These are phyloP conservation scores for Aspergillus steynii DNA, from an alignment of 495 filamentous ascomycete genomes.

Conservation along the genomic window DNA sequence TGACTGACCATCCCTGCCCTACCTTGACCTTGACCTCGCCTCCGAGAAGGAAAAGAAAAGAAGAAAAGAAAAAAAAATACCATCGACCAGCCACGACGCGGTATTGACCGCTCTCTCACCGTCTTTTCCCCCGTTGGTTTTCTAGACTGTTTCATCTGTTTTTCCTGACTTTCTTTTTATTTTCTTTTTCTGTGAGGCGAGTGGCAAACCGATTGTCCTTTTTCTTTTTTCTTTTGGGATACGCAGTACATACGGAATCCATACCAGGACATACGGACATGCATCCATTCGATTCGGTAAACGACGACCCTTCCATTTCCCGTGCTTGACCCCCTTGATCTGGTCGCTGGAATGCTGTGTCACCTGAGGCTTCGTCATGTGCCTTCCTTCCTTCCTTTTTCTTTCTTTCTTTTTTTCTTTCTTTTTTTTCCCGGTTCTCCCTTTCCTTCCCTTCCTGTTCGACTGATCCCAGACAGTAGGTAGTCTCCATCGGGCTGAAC, in stretches of 20 bases:
- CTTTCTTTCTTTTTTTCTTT: neutral
- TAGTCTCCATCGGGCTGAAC: neutral
- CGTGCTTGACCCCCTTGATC: neutral
- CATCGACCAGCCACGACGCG: neutral
- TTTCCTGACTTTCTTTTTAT: neutral
- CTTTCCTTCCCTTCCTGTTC: neutral
- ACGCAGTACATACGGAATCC: neutral
- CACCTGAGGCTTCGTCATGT: neutral
- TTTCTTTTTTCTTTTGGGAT: neutral
- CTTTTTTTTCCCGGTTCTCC: neutral
- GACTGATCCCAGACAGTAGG: neutral
- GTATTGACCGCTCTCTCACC: slow-evolving; percentile 3
- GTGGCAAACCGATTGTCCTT: neutral
- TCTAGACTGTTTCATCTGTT: neutral
- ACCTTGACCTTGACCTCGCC: too few species aligned
- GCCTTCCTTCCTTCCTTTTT: neutral
- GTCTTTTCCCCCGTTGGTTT: neutral
- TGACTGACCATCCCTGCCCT: neutral
- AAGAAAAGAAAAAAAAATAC: too few species aligned
- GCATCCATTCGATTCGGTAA: neutral
- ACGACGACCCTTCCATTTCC: neutral
- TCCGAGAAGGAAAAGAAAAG: neutral
- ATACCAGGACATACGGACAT: neutral
- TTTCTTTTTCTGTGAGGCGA: neutral
- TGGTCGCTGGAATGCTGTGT: neutral